Conservation (phyloP, 2,329 filamentous ascomycete genomes). For the Myriosclerotinia scirpicola region DNA sequence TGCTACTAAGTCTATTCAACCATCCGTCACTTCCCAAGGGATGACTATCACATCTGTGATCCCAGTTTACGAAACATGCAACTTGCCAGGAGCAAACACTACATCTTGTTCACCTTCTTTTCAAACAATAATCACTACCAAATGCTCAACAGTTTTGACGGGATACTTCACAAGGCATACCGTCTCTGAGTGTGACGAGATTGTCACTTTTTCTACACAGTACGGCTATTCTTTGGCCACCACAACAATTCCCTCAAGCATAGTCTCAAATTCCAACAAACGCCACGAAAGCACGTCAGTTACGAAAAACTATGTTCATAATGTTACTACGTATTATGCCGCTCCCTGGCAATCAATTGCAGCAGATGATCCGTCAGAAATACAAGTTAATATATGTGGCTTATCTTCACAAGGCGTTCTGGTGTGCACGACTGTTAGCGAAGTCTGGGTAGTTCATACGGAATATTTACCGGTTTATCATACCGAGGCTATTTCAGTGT, state of each 20-base stretch:
- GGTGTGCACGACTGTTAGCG: constrained; percentile 28
- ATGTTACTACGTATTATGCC: constrained; percentile 33
- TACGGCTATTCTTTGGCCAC: constrained; percentile 31
- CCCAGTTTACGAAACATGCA: constrained; percentile 32
- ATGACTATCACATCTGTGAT: constrained; percentile 31
- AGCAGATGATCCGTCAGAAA: constrained; percentile 28
- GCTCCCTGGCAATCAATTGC: constrained; percentile 36
- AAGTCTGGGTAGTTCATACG: constrained; percentile 33
- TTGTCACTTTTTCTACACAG: constrained; percentile 36
- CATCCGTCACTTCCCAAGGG: constrained; percentile 26
- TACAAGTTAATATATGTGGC: constrained; percentile 31
- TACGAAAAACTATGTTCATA: constrained; percentile 31
- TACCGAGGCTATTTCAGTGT: constrained; percentile 30
- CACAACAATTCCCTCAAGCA: constrained; percentile 16
- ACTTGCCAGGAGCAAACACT: constrained; percentile 26
- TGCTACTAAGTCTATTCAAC: constrained; percentile 21
- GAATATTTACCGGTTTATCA: constrained; percentile 28
- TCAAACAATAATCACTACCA: constrained; percentile 27
- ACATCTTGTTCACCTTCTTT: constrained; percentile 30
- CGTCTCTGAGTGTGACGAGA: constrained; percentile 34
- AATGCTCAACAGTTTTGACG: constrained; percentile 34
- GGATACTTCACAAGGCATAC: constrained; percentile 32
- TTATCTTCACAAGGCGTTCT: constrained; percentile 14
- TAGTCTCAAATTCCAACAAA: background rate
- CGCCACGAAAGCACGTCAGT: constrained; percentile 1